phyloP scores from a whole-genome alignment of 495 filamentous ascomycete genomes.

The Hypoxylon intermedium region DNA sequence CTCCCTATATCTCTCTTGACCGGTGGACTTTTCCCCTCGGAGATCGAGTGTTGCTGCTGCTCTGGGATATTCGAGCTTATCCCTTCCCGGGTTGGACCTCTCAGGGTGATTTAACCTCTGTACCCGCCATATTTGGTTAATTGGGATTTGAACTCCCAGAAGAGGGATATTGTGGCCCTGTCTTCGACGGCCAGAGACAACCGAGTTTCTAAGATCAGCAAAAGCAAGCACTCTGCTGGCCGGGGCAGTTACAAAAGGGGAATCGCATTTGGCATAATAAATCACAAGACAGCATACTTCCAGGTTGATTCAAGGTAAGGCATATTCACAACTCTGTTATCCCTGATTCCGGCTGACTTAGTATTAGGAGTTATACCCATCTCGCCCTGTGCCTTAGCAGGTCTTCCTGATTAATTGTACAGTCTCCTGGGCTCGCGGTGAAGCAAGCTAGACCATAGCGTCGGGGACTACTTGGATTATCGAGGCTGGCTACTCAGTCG shows the following conservation, averaged over 20 bases:
- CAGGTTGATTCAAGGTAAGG: conserved; percentile 3
- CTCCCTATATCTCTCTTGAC: too few relatives aligned
- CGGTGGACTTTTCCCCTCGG: too few relatives aligned
- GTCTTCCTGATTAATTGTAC: background rate
- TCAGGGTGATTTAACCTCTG: too few relatives aligned
- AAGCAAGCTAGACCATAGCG: too few relatives aligned
- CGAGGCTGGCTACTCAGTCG: too few relatives aligned
- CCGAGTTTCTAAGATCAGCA: background rate
- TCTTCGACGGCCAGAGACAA: background rate
- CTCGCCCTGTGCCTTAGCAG: background rate
- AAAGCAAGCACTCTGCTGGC: background rate
- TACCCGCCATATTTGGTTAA: too few relatives aligned
- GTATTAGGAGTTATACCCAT: background rate
- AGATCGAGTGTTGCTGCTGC: too few relatives aligned
- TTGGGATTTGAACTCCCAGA: background rate
- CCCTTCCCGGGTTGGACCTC: too few relatives aligned
- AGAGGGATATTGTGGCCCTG: background rate
- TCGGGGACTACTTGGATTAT: too few relatives aligned
- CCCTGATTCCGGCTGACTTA: background rate
- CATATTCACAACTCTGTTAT: background rate
- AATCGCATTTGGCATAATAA: background rate
- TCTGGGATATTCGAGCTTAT: too few relatives aligned
- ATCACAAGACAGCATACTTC: background rate
- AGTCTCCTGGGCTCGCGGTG: background rate
- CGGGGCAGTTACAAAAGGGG: background rate